Evolutionary conservation across 192 early-diverging fungal species (phyloP).

Genomic region (Coemansia aciculifera): DNA sequence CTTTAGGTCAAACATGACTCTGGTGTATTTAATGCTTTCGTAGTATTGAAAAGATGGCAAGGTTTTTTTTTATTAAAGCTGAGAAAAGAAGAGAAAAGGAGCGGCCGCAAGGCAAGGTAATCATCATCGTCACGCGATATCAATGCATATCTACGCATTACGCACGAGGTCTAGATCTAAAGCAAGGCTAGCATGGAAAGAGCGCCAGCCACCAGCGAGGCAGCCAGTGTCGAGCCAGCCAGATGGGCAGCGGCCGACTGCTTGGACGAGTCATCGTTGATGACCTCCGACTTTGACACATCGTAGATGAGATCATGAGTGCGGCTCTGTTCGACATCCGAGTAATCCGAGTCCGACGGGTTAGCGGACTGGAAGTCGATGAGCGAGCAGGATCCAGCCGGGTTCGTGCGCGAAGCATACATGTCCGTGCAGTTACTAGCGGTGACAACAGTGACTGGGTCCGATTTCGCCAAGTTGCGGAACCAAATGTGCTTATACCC

Average conservation of each 20-base stretch:
- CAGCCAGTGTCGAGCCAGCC: background rate
- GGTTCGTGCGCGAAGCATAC: constrained; percentile 33
- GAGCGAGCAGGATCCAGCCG: constrained; percentile 31
- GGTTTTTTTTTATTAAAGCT: too few species aligned
- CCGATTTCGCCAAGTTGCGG: constrained; percentile 65
- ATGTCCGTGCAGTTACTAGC: constrained; percentile 60
- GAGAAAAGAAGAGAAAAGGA: background rate
- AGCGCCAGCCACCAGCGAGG: background rate
- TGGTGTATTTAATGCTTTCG: background rate
- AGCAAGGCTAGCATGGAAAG: background rate
- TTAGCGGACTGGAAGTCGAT: constrained; percentile 47
- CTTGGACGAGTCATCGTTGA: constrained; percentile 17
- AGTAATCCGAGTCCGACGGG: constrained; percentile 34
- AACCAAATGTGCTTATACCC: constrained; percentile 64
- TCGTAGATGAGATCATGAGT: constrained; percentile 49
- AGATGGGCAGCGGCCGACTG: background rate
- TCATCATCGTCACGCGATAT: background rate
- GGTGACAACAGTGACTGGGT: constrained; percentile 53
- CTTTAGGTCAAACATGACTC: constrained; percentile 72
- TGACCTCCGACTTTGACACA: constrained; percentile 38
- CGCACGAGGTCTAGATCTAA: background rate
- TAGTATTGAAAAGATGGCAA: background rate
- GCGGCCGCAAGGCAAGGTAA: background rate
- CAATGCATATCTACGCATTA: background rate
- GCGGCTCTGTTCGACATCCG: constrained; percentile 40